phyloP scores from a whole-genome alignment of 768 basidiomycete species.

The Cystobasidium onofrii region DNA sequence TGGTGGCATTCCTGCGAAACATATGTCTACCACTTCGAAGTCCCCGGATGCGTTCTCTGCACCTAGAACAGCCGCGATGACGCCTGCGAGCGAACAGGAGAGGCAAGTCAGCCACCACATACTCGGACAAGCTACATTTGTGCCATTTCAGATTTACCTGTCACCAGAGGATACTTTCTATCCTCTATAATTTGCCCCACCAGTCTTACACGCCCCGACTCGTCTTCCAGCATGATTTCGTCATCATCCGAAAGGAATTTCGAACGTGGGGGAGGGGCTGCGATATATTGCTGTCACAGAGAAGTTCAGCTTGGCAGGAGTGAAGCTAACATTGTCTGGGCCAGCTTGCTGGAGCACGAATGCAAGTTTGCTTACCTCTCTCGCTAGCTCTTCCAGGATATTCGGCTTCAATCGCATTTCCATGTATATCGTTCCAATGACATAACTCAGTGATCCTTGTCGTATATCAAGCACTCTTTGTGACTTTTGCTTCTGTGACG shows the following conservation, averaged over 20 bases:
- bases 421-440: slow-evolving; percentile 93
- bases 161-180: slow-evolving; percentile 59
- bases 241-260: slow-evolving; percentile 75
- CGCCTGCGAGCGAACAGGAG: slow-evolving; percentile 51
- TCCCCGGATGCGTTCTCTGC: slow-evolving; percentile 81
- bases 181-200: slow-evolving; percentile 62
- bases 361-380: slow-evolving; percentile 60
- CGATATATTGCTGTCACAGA: slow-evolving; percentile 66
- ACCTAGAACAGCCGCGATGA: slow-evolving; percentile 81
- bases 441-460: slow-evolving; percentile 75
- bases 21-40: slow-evolving; percentile 85
- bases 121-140: no score
- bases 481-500: slow-evolving; percentile 48
- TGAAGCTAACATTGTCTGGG: neutral
- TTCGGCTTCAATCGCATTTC: slow-evolving; percentile 99
- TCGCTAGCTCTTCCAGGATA: slow-evolving; percentile 86
- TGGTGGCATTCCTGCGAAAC: slow-evolving; percentile 73
- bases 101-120: no score
- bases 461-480: slow-evolving; percentile 76
- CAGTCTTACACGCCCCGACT: slow-evolving; percentile 80
- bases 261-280: slow-evolving; percentile 63
- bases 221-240: slow-evolving; percentile 83
- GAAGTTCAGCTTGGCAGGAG: neutral
- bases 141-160: slow-evolving; percentile 53
- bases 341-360: no score